phyloP scores from a whole-genome alignment of 179 eudicot genomes.

The Silene coronaria region DNA sequence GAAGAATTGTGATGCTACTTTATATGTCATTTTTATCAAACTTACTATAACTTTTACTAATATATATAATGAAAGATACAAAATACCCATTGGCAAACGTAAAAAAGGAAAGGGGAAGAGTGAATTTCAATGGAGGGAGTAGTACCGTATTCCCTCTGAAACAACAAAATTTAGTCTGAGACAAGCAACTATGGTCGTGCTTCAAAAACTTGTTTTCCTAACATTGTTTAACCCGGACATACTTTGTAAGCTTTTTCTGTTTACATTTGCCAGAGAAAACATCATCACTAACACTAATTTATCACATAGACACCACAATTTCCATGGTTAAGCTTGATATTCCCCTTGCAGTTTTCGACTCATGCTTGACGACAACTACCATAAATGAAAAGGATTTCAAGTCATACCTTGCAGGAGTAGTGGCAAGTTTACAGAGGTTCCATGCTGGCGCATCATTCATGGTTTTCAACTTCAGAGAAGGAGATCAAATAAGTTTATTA shows the following conservation, averaged over 20 bases:
- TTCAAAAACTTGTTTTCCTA: no score
- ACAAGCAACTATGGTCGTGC: no score
- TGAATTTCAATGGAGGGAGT: no score
- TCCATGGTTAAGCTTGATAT: background rate
- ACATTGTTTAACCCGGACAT: background rate
- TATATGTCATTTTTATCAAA: no score
- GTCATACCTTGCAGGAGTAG: constrained; percentile 58
- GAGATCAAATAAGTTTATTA: constrained; percentile 58
- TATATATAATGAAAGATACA: no score
- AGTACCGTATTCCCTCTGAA: no score
- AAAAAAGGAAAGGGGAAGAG: no score
- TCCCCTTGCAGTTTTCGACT: constrained; percentile 63
- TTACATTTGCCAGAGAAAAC: background rate
- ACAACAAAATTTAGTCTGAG: no score
- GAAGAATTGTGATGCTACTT: no score
- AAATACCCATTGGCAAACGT: no score
- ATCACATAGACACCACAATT: background rate
- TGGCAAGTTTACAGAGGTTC: constrained; percentile 63
- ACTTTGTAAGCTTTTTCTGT: background rate
- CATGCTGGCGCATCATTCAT: constrained; percentile 86
- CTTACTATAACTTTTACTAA: no score
- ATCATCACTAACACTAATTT: background rate
- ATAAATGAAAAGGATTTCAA: constrained; percentile 58
- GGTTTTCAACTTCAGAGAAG: constrained; percentile 90
- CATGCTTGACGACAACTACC: constrained; percentile 71